Base-by-base conservation (phyloP, 257 asterid genomes). In the Plantago major region DNA sequence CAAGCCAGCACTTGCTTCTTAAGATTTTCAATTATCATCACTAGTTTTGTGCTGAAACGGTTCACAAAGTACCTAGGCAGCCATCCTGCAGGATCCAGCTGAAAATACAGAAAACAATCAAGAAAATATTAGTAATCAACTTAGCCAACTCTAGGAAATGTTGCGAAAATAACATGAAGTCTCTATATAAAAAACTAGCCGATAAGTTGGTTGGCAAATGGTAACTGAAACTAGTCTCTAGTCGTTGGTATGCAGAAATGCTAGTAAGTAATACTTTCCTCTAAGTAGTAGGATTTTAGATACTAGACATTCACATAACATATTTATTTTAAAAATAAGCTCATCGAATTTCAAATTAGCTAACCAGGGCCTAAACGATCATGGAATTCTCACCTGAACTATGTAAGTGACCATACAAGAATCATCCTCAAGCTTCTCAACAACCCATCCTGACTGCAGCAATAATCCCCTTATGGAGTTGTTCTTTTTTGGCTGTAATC, bases 81-180 rank as follows among this genome's bases (percentile, higher is more conserved):
- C 96, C 95, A 90, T 69, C 97, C 95, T 64, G 95, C 95, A 26
- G 97, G 97, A 77, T 89, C 97, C 86, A 87, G 70, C 97, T 89
- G 89, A 19, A 57, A 14, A 5, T 13, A 50, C 46, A 65, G 22
- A 67, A 45, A 15, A 33, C 69, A 37, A 60, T 12, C 11, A 37
- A 45, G 5, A 46, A 3, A 2, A 38, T 3, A n/a, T 10, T 18
- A 40, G 5, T 42, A n/a, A 11, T 58, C 15, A 58, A 58, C 42
- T 17, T 40, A 11, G 63, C 14, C 45, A 37, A 19, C 4, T 26
- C 11, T 40, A 4, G 3, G 28, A 37, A 33, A 38, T 14, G 28
- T 37, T 42, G 10, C 37, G 0, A 19, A 59, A 1, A n/a, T 8
- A 10, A 8, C 30, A 40, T 8, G 9, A 44, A 26, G 5, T 0